phyloP scores from a whole-genome alignment of 805 yeast genomes.

The Yamadazyma phyllophila region DNA sequence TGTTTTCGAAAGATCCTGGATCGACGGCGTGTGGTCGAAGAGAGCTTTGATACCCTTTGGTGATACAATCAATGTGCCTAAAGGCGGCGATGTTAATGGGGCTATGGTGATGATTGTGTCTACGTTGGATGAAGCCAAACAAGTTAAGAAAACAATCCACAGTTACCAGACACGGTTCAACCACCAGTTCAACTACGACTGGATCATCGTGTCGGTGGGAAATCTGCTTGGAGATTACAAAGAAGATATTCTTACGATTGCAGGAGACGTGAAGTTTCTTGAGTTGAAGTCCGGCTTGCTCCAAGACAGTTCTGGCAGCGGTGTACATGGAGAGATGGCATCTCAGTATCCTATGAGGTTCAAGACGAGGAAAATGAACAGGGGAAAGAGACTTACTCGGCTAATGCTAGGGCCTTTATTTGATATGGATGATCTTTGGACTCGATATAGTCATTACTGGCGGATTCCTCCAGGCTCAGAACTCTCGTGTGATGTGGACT shows the following conservation, averaged over 20 bases:
- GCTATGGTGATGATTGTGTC: constrained; percentile 11
- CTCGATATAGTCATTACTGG: constrained; percentile 26
- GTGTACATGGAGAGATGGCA: neutral
- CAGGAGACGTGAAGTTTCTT: constrained; percentile 17
- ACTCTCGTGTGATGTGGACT: constrained; percentile 23
- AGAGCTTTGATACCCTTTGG: neutral
- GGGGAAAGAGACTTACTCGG: constrained; percentile 21
- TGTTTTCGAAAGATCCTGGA: neutral
- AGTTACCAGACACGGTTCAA: constrained; percentile 21
- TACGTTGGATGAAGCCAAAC: constrained; percentile 5
- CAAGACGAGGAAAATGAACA: constrained; percentile 26
- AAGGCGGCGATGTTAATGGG: constrained; percentile 1
- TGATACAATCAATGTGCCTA: neutral
- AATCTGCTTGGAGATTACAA: neutral
- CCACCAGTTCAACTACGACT: constrained; percentile 23
- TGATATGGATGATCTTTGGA: constrained; percentile 18
- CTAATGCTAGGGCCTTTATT: constrained; percentile 22
- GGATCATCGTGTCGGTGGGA: constrained; percentile 14
- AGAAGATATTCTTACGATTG: constrained; percentile 10
- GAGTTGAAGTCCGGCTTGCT: constrained; percentile 15
- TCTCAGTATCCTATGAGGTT: constrained; percentile 18
- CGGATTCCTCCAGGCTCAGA: constrained; percentile 22
- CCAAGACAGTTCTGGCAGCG: neutral
- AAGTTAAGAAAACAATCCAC: constrained; percentile 9
- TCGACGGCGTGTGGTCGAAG: neutral